Evolutionary conservation across 2,329 filamentous ascomycete species (phyloP).

Genomic region (Emmonsia crescens): DNA sequence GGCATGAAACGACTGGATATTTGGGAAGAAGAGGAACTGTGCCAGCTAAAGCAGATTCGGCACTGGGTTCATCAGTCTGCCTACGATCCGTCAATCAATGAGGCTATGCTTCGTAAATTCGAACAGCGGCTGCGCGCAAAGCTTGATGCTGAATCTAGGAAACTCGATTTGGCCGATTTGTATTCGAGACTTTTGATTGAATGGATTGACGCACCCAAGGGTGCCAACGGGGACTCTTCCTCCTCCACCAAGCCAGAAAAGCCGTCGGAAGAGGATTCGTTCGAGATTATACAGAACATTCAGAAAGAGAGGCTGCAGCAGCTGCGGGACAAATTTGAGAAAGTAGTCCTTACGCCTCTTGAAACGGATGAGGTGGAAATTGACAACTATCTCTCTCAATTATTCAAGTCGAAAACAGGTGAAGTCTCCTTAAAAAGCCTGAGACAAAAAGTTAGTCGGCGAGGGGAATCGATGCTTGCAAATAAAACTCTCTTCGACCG

Average conservation of each 20-base stretch:
- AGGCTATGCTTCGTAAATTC: constrained; percentile 23
- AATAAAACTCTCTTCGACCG: constrained; percentile 24
- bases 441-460: constrained; percentile 17
- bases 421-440: constrained; percentile 15
- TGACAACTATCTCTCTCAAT: constrained; percentile 19
- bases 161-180: constrained; percentile 24
- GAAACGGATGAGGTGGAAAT: constrained; percentile 26
- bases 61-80: constrained; percentile 27
- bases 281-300: constrained; percentile 22
- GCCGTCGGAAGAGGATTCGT: constrained; percentile 17
- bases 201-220: constrained; percentile 24
- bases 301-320: constrained; percentile 29
- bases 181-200: constrained; percentile 31
- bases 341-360: constrained; percentile 28
- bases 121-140: constrained; percentile 22
- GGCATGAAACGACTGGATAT: constrained; percentile 13
- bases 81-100: constrained; percentile 28
- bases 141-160: constrained; percentile 28
- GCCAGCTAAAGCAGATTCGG: constrained; percentile 21
- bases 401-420: constrained; percentile 23
- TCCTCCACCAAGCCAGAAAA: constrained; percentile 5
- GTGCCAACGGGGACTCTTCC: constrained; percentile 8
- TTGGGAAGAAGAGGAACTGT: constrained; percentile 9
- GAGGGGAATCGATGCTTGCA: constrained; percentile 14
- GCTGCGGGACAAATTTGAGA: constrained; percentile 31